These are phyloP conservation scores for Platismatia glauca DNA, from an alignment of 495 filamentous ascomycete genomes.

Conservation along the genomic window DNA sequence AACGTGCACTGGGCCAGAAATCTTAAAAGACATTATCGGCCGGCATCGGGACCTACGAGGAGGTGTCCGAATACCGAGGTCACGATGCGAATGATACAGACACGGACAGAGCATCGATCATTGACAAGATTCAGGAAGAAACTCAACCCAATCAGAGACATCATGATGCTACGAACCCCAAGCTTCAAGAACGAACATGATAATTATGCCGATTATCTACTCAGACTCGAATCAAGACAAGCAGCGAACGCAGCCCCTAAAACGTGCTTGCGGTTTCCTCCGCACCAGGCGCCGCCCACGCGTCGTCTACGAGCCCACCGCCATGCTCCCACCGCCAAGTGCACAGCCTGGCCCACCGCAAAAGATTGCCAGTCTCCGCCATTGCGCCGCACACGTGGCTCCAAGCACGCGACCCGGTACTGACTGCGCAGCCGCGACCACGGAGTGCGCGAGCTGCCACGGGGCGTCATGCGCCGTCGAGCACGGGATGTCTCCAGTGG, in stretches of 20 bases:
- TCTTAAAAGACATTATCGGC: not conserved
- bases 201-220: not conserved
- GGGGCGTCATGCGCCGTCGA: not conserved
- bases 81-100: not conserved
- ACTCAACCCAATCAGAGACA: not conserved
- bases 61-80: not conserved
- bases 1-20: not conserved
- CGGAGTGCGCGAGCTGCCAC: not conserved
- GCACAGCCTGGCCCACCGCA: not conserved
- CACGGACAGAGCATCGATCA: not conserved
- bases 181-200: not conserved
- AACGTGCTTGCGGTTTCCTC: not conserved
- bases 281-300: not conserved
- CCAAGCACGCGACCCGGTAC: not conserved
- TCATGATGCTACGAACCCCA: not conserved
- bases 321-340: not conserved
- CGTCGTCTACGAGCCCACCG: not conserved
- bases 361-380: not conserved
- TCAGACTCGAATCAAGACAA: not conserved
- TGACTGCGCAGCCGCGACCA: not conserved
- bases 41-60: not conserved
- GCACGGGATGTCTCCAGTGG: not conserved
- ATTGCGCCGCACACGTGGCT: not conserved
- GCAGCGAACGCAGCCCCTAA: not conserved
- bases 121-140: not conserved